Evolutionary conservation across 1,139 yeast species (phyloP).

Genomic region (Torulaspora globosa): DNA sequence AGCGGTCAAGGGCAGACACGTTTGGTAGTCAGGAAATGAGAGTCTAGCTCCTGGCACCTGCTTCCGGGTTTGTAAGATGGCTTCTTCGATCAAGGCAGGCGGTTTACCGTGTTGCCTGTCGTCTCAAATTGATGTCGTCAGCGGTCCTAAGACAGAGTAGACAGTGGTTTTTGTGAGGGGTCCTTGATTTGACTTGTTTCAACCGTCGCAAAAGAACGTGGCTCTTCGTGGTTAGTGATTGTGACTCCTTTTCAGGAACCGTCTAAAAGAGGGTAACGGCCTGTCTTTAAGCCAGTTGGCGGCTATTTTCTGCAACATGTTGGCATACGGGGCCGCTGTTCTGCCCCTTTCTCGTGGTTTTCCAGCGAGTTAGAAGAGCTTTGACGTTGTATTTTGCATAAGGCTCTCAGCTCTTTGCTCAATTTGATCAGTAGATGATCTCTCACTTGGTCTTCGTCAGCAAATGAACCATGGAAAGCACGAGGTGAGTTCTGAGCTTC

Average conservation of each 20-base stretch:
- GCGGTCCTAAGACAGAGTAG: neutral
- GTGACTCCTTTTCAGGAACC: conserved; percentile 1
- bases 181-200: neutral
- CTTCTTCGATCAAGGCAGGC: neutral
- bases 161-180: neutral
- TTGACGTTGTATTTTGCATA: neutral
- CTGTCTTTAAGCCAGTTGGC: neutral
- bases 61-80: neutral
- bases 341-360: neutral
- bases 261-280: neutral
- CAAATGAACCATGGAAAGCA: too few species aligned
- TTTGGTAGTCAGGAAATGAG: neutral
- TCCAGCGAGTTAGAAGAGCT: neutral
- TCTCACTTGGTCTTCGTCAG: neutral
- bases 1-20: neutral
- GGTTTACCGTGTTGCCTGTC: neutral
- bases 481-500: neutral
- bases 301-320: conserved; percentile 3
- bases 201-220: conserved; percentile 3
- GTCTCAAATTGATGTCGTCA: neutral
- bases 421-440: neutral
- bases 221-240: neutral
- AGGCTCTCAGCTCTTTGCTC: neutral
- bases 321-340: neutral
- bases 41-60: neutral